Percentiles rank a stretch among this genome's conserved stretches.
Conservation (phyloP, 257 asterid genomes). For the Ballota nigra region DNA sequence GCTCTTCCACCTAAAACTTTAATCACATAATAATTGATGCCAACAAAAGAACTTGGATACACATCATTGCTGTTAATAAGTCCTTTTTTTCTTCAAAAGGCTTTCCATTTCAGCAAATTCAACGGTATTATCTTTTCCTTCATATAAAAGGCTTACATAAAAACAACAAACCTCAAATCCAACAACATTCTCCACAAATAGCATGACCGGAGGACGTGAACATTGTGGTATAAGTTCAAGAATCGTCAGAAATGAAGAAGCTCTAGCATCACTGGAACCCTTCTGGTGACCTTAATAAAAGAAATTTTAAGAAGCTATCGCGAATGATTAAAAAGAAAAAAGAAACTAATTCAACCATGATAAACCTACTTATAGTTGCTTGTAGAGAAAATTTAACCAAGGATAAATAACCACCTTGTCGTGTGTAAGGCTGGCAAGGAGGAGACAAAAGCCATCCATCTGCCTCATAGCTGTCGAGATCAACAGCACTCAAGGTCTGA, state of each 20-base stretch:
- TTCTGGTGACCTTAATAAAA: slow-evolving; percentile 77
- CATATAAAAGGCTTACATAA: neutral
- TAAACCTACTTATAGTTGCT: neutral
- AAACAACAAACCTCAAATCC: slow-evolving; percentile 84
- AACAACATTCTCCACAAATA: slow-evolving; percentile 96
- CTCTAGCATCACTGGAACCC: slow-evolving; percentile 93
- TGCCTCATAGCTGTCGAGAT: slow-evolving; percentile 72
- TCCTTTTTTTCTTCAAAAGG: neutral
- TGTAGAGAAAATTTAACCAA: neutral
- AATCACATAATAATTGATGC: neutral
- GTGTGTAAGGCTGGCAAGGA: slow-evolving; percentile 97
- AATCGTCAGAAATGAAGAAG: slow-evolving; percentile 77
- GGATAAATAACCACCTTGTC: slow-evolving; percentile 63
- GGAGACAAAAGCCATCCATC: slow-evolving; percentile 94
- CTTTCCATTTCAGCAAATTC: slow-evolving; percentile 2
- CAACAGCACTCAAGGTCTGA: slow-evolving; percentile 82
- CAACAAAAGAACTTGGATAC: neutral
- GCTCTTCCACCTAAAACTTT: neutral
- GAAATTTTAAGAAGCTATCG: slow-evolving; percentile 19
- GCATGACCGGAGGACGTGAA: slow-evolving; percentile 65
- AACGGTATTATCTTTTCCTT: neutral
- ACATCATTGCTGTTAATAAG: neutral
- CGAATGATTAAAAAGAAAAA: neutral
- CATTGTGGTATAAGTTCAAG: slow-evolving; percentile 77
- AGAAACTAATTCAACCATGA: neutral